Conservation (phyloP, 306 rosid genomes). For the Abrus pulchellus region DNA sequence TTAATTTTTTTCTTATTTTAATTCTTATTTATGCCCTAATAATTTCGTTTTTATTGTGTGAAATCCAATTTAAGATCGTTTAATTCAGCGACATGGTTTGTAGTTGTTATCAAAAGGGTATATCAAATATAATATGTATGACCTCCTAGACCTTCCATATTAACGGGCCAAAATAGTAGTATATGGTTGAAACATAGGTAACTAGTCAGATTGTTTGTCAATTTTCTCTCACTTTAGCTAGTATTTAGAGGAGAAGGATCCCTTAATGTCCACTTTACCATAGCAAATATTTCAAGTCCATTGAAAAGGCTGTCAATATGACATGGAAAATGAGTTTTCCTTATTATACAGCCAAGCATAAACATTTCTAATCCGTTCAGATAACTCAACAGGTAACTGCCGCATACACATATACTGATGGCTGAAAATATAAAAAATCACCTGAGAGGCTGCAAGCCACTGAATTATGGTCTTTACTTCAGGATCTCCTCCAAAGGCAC, state of each 20-base stretch:
- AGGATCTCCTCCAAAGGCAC: constrained; percentile 98
- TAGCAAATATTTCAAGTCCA: not conserved
- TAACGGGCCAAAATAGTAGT: not conserved
- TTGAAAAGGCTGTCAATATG: not conserved
- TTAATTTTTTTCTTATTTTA: no score
- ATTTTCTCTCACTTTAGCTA: not conserved
- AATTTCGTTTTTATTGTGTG: no score
- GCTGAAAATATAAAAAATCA: constrained; percentile 49
- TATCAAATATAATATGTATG: not conserved
- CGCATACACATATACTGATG: not conserved
- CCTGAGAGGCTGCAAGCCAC: constrained; percentile 99
- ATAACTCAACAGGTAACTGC: constrained; percentile 12
- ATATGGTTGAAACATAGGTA: not conserved
- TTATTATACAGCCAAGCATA: constrained; percentile 2
- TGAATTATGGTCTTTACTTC: constrained; percentile 85
- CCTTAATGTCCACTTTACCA: not conserved
- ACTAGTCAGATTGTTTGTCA: not conserved
- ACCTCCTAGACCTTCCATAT: not conserved
- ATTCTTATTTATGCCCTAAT: no score
- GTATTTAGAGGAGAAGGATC: not conserved
- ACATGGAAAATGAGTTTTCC: not conserved
- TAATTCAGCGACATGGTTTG: no score
- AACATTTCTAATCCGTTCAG: constrained; percentile 7
- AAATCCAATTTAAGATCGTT: no score
- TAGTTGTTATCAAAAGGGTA: not conserved